These are phyloP conservation scores for Tricholoma hemisulphureum DNA, from an alignment of 768 basidiomycete species.

Conservation along the genomic window DNA sequence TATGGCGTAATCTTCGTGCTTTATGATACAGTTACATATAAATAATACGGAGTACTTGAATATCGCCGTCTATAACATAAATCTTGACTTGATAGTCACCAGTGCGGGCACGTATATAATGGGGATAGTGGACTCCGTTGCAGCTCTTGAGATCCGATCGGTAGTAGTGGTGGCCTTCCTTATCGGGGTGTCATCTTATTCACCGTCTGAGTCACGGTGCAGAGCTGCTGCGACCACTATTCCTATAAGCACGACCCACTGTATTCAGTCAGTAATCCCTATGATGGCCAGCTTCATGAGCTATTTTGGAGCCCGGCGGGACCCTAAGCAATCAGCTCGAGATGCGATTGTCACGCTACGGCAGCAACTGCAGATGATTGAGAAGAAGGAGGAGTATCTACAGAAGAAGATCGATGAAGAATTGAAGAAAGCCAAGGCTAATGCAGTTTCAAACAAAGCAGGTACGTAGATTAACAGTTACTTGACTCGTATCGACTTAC, in stretches of 20 bases:
- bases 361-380: constrained; percentile 93
- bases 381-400: constrained; percentile 98
- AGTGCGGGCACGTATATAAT: too few species aligned
- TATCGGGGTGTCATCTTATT: constrained; percentile 37
- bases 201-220: not conserved
- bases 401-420: constrained; percentile 98
- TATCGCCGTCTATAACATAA: too few species aligned
- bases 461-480: constrained; percentile 53
- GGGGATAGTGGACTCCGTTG: not conserved
- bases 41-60: not conserved
- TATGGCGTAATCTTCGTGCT: not conserved
- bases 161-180: constrained; percentile 24
- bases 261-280: constrained; percentile 4
- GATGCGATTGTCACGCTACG: constrained; percentile 92
- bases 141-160: not conserved
- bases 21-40: too few species aligned
- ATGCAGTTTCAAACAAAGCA: constrained; percentile 90
- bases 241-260: constrained; percentile 9
- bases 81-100: too few species aligned
- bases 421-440: constrained; percentile 83
- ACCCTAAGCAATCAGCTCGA: constrained; percentile 80
- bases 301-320: constrained; percentile 82
- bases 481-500: constrained; percentile 1
- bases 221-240: constrained; percentile 14
- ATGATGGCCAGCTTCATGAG: constrained; percentile 83